Percentiles rank a stretch among this genome's conserved stretches.
Conservation (phyloP, 2,329 filamentous ascomycete species). For the Pseudocercospora musae region DNA sequence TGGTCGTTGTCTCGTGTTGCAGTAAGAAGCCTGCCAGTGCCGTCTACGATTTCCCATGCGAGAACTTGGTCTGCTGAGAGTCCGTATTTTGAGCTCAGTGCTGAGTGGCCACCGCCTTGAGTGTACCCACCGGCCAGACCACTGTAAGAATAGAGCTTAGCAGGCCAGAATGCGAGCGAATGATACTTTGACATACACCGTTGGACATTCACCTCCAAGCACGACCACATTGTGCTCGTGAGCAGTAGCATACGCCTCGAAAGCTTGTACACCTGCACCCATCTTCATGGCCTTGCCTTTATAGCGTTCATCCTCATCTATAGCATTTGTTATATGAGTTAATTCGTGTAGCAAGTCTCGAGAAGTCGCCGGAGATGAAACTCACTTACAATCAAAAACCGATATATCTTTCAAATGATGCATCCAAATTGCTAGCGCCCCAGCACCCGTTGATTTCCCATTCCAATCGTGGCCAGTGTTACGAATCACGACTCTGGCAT, state of each 20-base stretch:
- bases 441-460: slow-evolving; percentile 61
- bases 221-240: slow-evolving; percentile 46
- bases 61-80: slow-evolving; percentile 28
- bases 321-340: neutral
- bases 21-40: slow-evolving; percentile 21
- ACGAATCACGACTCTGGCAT: slow-evolving; percentile 4
- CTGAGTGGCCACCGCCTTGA: neutral
- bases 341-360: neutral
- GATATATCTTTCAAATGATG: slow-evolving; percentile 51
- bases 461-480: slow-evolving; percentile 31
- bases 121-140: neutral
- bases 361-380: neutral
- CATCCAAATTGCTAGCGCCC: slow-evolving; percentile 56
- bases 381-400: slow-evolving; percentile 40
- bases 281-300: slow-evolving; percentile 50
- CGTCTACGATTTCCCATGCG: slow-evolving; percentile 20
- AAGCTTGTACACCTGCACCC: slow-evolving; percentile 53
- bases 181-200: slow-evolving; percentile 36
- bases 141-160: neutral
- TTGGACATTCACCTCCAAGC: slow-evolving; percentile 53
- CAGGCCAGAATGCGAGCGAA: neutral
- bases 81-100: slow-evolving; percentile 9
- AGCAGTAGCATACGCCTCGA: slow-evolving; percentile 47
- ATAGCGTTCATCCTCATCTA: slow-evolving; percentile 38
- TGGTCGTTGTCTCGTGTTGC: slow-evolving; percentile 39